Evolutionary conservation across 768 basidiomycete genomes (phyloP), one percentile per base, ranked within the genome.

Genomic region (Russula vinacea): DNA sequence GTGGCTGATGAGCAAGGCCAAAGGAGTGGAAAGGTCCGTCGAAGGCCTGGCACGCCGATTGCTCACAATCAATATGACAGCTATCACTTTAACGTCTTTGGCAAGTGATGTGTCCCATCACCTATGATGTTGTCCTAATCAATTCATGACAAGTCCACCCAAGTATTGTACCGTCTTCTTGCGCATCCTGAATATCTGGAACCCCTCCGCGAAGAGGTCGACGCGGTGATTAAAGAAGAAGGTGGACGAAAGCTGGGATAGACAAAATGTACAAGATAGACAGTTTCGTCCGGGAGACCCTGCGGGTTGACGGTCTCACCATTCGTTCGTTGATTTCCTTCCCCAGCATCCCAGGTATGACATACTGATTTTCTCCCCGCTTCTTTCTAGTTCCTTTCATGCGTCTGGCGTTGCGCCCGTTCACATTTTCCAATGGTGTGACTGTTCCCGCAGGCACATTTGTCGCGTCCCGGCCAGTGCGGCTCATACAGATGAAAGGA

Each of bases 1-100:
- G 37, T 79, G 78, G 80, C 68, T 80, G n/a, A 72, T 80, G 67
- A 74, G 74, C 11, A 73, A 73, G 14, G 71, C 72, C 44, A 47
- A 69, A 68, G 65, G 73, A 68, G 37, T 68, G 62, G 67, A 78
- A 68, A 66, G 69, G 68, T 65, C 69, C 65, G 65, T 72, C 37
- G 67, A 73, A 40, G 72, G 71, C 44, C 58, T 78, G 10, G 58
- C 67, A 0, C 58, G 47, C 11, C 73, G 77, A 45, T 67, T 79
- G 53, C 71, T 80, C 42, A 51, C 72, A 5, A 64, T 79, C 32
- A 77, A 81, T 64, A 77, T 80, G 58, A 72, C 75, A 1, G 69
- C 76, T 3, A 69, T 78, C 47, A 78, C 76, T 53, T 75, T 71
- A 13, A 72, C 75, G 8, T 67, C 77, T 52, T 69, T 71, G 70